A percentile compares a stretch with the other conserved stretches of the same genome.
Evolutionary conservation across 208 protist species (phyloP).

Genomic region (Borovskyia barvae): DNA sequence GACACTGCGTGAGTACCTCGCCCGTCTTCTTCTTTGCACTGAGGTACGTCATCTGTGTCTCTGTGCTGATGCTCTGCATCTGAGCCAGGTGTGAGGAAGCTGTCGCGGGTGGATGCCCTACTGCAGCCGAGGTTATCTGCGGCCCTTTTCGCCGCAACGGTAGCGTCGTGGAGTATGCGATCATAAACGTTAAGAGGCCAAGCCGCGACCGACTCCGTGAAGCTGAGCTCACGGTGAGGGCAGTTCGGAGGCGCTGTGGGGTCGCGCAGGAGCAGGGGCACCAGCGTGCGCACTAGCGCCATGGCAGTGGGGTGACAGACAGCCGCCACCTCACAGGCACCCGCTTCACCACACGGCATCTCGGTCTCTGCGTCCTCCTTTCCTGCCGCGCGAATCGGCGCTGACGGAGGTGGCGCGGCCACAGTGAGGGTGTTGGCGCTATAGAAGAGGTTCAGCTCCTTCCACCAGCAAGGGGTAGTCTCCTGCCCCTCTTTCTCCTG

Average conservation of each 20-base stretch:
- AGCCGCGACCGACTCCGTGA: background rate
- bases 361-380: background rate
- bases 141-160: background rate
- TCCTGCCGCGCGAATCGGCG: background rate
- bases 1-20: too few species aligned
- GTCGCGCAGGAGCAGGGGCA: background rate
- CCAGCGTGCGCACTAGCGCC: background rate
- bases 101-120: too few species aligned
- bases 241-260: background rate
- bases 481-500: too few species aligned
- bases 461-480: too few species aligned
- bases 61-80: background rate
- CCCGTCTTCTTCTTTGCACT: too few species aligned
- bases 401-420: background rate
- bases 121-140: too few species aligned
- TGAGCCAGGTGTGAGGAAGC: too few species aligned
- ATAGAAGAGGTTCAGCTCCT: background rate
- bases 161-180: background rate
- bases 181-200: conserved; percentile 4
- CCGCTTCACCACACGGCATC: too few species aligned
- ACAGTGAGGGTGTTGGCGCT: background rate
- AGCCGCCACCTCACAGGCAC: too few species aligned
- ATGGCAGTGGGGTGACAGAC: conserved; percentile 3
- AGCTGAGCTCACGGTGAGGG: background rate
- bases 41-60: background rate